Evolutionary conservation across 2,329 filamentous ascomycete genomes (phyloP).

Genomic region (Diplocarpon rosae): DNA sequence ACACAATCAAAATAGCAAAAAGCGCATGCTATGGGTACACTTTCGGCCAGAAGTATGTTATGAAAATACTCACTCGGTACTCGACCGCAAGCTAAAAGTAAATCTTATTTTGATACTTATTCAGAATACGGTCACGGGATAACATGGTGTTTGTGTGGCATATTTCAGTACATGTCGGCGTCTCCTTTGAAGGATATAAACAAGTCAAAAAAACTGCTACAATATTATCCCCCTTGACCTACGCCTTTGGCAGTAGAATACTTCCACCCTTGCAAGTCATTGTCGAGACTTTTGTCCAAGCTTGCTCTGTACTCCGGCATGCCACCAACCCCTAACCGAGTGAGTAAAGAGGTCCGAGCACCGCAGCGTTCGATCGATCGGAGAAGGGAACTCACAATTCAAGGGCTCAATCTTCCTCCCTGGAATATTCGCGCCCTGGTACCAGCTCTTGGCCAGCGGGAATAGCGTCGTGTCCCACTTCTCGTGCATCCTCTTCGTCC

Average conservation of each 20-base stretch:
- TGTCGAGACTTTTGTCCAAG: constrained; percentile 2
- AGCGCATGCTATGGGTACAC: no score
- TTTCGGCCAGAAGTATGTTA: no score
- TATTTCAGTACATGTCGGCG: no score
- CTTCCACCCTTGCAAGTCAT: constrained; percentile 4
- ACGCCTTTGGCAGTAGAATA: constrained; percentile 3
- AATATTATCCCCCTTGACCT: background rate
- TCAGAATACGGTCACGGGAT: no score
- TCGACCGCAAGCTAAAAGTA: no score
- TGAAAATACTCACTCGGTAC: no score
- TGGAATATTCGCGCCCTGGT: constrained; percentile 33
- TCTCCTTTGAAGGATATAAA: no score
- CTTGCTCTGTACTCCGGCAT: background rate
- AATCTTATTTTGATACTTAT: no score
- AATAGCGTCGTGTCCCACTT: constrained; percentile 27
- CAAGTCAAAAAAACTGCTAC: no score
- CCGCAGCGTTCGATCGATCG: background rate
- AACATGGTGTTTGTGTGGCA: no score
- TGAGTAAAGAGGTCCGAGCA: no score
- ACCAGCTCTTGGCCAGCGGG: constrained; percentile 29
- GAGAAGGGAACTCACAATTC: constrained; percentile 19
- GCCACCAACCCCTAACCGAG: background rate
- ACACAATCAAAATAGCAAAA: no score
- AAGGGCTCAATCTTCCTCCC: constrained; percentile 30
- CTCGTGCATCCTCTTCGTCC: constrained; percentile 24